Evolutionary conservation across 768 basidiomycete species (phyloP).

Genomic region (Phylloporus rhodoxanthus): DNA sequence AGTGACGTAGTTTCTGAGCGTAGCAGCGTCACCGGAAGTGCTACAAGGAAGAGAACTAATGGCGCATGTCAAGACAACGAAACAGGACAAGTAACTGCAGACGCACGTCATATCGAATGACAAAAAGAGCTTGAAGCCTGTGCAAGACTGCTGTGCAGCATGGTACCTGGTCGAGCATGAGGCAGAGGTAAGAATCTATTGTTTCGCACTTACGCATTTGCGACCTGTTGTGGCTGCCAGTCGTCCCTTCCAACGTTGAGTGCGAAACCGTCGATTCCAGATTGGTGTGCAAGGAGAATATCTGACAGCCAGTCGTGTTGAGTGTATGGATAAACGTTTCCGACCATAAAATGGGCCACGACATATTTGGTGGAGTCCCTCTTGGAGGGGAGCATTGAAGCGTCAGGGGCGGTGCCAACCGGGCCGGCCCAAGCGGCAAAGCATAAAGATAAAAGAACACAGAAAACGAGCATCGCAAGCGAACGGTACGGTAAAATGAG

Average conservation of each 20-base stretch:
- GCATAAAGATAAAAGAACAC: conserved; percentile 8
- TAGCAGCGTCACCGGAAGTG: conserved; percentile 41
- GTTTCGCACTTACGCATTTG: conserved; percentile 48
- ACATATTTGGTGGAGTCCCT: conserved; percentile 38
- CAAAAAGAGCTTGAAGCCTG: conserved; percentile 67
- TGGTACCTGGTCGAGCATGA: conserved; percentile 39
- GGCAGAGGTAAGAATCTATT: conserved; percentile 7
- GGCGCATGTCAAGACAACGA: not conserved
- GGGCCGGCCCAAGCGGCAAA: conserved; percentile 12
- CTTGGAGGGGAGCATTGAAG: conserved; percentile 2
- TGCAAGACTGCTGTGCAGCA: conserved; percentile 46
- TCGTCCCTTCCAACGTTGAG: conserved; percentile 61
- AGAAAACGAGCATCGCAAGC: conserved; percentile 14
- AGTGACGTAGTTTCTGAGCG: conserved; percentile 49
- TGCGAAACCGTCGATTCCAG: conserved; percentile 65
- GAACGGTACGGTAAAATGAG: conserved; percentile 14
- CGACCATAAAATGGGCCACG: conserved; percentile 55
- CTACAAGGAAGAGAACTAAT: conserved; percentile 51
- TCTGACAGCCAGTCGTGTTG: conserved; percentile 40
- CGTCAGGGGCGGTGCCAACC: conserved; percentile 4
- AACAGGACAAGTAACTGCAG: not conserved
- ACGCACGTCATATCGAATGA: conserved; percentile 75
- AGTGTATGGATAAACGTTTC: conserved; percentile 62
- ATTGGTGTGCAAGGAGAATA: conserved; percentile 48
- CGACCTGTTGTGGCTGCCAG: conserved; percentile 59